Evolutionary conservation across 2,329 filamentous ascomycete genomes (phyloP), one percentile per base, ranked within the genome.

Genomic region (Botrytis sinoallii): DNA sequence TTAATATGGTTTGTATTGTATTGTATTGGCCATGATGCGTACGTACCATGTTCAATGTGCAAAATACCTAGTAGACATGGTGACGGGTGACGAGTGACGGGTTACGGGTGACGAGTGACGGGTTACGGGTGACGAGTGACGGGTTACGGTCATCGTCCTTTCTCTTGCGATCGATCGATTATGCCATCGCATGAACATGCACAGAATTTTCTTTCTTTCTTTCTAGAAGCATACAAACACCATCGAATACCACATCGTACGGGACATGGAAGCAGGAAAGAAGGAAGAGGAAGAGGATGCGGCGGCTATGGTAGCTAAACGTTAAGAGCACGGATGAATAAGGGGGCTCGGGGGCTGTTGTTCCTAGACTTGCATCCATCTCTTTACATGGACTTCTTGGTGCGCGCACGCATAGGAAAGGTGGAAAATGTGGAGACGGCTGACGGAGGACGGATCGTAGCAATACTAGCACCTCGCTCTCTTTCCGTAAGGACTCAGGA

Each of bases 281-380:
- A 68, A 68, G 65, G 35, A 42, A 42, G 48, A 29, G 35, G 32
- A 42, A 32, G 65, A 55, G 65, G 32, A 42, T 68, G 48, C 25
- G 65, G 65, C 65, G 65, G 65, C 35, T 68, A 35, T 25, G 46
- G 61, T 16, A 64, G 65, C 46, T 22, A 38, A 55, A 68, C 48
- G 65, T 68, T 40, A 20, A 42, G 16, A 55, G 65, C 65, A 40
- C 46, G 25, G 18, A 68, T 35, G 46, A 25, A 55, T 55, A 61
- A 40, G 59, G 59, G 59, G 59, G 59, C 59, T 61, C 32, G 59
- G 59, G 59, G 59, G 59, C 35, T 61, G 59, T 61, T 61, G 2
- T 38, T 61, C 59, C 59, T 38, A 29, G 59, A 25, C 48, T 57
- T 68, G 65, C 46, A 57, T 68, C 48, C 20, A 40, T 29, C 42